Base-by-base conservation (phyloP, 75 land plant species). In the Pinus taeda region DNA sequence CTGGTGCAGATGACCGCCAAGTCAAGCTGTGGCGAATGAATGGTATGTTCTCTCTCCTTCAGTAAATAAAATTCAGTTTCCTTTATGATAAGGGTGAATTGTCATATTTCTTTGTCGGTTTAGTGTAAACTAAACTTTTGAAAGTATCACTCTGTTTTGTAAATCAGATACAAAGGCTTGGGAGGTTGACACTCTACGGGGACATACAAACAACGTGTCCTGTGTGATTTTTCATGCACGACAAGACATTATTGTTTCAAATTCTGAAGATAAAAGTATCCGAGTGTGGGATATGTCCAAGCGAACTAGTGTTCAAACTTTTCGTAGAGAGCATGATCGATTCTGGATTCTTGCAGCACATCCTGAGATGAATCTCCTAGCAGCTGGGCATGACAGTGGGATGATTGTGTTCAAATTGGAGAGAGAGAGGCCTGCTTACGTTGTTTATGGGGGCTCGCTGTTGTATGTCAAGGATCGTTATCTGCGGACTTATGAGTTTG, bases 1-100 rank as follows among this genome's bases (percentile, higher is more conserved):
- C 93, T 64, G 93, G 92, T 39, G 93, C 92, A 33, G 93, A 91
- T 87, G 93, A 91, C 83, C 85, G 93, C 15, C 93, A 91, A 83
- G 93, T 91, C 22, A 91, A 91, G 80, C 73, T 91, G 20, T 91
- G 93, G 92, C 57, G 93, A 39, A 91, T 91, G 93, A 91, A 89
- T 80, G 93, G 94, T 90, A 85, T 64, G 74, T 74, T 59, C 24
- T 20, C 22, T 37, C n/a, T 39, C 11, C 55, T 7, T 30, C n/a
- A 12, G 0, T 18, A 42, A 17, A 0, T 69, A n/a, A 69, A 69
- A 6, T 30, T 66, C n/a, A 42, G 12, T 69, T 42, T 20, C 53
- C 42, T 39, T 11, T n/a, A 42, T 39, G 55, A 49, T 49, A 49
- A 49, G 55, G 55, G 55, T 49, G 55, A 49, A 49, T 49, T 49